Base-by-base conservation (phyloP, 176 grass and related monocot genomes). In the Phoenix roebelenii region DNA sequence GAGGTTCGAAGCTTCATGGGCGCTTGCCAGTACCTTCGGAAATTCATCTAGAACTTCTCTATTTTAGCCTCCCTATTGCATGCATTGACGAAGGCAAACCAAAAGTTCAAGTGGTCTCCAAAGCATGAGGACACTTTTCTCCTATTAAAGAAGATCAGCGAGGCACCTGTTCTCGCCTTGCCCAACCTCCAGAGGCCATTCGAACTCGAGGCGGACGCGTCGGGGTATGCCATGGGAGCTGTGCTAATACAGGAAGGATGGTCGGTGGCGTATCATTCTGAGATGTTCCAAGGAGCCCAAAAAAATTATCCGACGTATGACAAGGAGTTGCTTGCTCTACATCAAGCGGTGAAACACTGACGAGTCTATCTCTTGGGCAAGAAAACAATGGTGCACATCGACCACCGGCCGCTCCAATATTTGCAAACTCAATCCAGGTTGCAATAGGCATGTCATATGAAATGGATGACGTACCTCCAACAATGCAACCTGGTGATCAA, bases 71-170 rank as follows among this genome's bases (percentile, higher is more conserved):
- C 59, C 16, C 17, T 58, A 14, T 4, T 28, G 4, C 72, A 74
- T 25, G 16, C 25, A 4, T 15, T 74, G 20, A 74, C 50, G 10
- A 66, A 74, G 60, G 60, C n/a, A 20, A 65, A 74, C 0, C 26
- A 22, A 18, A 39, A n/a, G 25, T 58, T 55, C 18, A 0, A 74
- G 28, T 74, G 51, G 60, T 25, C 7, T 15, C 16, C 5, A 22
- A 23, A 62, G 63, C 32, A 39, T 39, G 70, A 54, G 2, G 12
- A 29, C n/a, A 52, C 5, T 4, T 73, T 73, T 7, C 15, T 15
- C 0, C 44, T 73, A 4, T 16, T 73, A 14, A 61, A 73, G 24
- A 72, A 61, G 57, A 72, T 64, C 12, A 5, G 35, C 1, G 16
- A 71, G 54, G 7, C 15, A 16, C 51, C n/a, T 16, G 5, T 49